phyloP scores from a whole-genome alignment of 768 basidiomycete genomes.

The Epithele typhae region DNA sequence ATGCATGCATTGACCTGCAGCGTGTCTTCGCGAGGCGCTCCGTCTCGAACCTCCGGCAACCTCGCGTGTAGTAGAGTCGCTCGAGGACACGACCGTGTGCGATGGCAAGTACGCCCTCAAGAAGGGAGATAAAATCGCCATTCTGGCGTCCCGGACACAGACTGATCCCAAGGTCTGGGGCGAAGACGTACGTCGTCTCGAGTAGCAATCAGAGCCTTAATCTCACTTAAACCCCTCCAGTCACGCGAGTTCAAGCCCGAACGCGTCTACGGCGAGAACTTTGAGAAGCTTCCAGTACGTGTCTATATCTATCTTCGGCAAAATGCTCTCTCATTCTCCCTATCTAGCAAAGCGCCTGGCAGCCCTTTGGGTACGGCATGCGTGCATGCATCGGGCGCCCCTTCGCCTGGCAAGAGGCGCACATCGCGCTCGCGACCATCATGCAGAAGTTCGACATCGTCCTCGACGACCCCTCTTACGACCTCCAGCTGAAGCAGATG shows the following conservation, averaged over 20 bases:
- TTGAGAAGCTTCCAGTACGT: conserved; percentile 40
- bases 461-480: conserved; percentile 39
- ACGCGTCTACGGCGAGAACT: conserved; percentile 46
- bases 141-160: conserved; percentile 30
- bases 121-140: conserved; percentile 25
- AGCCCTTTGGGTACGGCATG: conserved; percentile 32
- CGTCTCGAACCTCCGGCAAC: conserved; percentile 38
- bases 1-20: conserved; percentile 16
- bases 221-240: conserved; percentile 3
- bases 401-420: conserved; percentile 46
- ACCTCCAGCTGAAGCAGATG: conserved; percentile 39
- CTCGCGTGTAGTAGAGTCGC: conserved; percentile 28
- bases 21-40: conserved; percentile 33
- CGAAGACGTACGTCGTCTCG: conserved; percentile 36
- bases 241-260: conserved; percentile 42
- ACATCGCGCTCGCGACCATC: conserved; percentile 36
- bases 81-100: conserved; percentile 34
- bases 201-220: neutral
- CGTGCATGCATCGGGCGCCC: conserved; percentile 28
- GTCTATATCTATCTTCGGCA: too few species aligned
- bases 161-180: conserved; percentile 45
- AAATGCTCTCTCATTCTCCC: too few species aligned
- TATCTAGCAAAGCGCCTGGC: conserved; percentile 40
- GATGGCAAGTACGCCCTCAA: conserved; percentile 38
- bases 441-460: conserved; percentile 44